Base-by-base conservation (phyloP, 176 grass and related monocot genomes). In the Carex pumila region DNA sequence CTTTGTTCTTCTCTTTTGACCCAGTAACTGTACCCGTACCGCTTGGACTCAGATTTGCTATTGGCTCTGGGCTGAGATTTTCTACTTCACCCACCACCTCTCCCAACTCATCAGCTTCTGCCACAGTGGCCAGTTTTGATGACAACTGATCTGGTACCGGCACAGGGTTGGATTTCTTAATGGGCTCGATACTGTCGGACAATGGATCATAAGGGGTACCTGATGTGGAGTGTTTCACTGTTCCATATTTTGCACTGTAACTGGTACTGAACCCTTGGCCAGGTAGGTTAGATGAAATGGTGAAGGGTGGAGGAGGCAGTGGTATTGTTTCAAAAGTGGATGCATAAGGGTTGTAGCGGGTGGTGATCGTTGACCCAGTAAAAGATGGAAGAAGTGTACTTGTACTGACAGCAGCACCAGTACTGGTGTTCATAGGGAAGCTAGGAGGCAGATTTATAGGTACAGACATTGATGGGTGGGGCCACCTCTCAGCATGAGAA, bases 241-340 rank as follows among this genome's bases (percentile, higher is more conserved):
- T 77, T 85, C 88, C 14, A 76, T 68, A 66, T 80, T 65, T 69
- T 81, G 85, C 60, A 79, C 59, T 89, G 31, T 67, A 85, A 86
- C 81, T 81, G 79, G 92, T 88, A 84, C 74, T 77, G 84, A 86
- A 85, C 41, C 50, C 87, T 86, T 85, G 58, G 49, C 59, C 82
- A 87, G 83, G 82, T 81, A 88, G 77, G 60, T 84, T 87, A 84
- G 69, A 18, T 84, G 58, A 21, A 71, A 79, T 75, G 63, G 7
- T 81, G 80, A 95, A 86, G 65, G 82, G 83, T 77, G 86, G 79
- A 84, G 17, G 84, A 15, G 81, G 81, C 53, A 88, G 93, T 85
- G 89, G 93, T 85, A 87, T 82, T 72, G 88, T 82, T 86, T 99
- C 96, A 86, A 99, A 99, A n/a, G 96, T 99, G 79, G 96, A 99